Conservation (phyloP, 257 asterid genomes). For the Capsicum pubescens region DNA sequence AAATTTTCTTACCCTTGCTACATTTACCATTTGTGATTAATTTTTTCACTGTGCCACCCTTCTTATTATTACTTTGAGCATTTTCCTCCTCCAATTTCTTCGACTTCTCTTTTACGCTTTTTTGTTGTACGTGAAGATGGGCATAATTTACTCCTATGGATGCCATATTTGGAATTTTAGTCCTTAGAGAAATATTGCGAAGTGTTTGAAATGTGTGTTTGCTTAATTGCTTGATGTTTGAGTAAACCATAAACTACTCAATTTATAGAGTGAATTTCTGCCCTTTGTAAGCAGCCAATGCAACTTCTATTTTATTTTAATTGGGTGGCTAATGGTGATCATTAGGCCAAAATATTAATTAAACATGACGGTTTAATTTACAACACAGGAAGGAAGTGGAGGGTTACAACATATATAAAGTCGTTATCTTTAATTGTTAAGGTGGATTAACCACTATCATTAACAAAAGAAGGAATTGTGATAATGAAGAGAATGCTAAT, state of each 20-base stretch:
- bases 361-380: background rate
- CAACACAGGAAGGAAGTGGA: background rate
- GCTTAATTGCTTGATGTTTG: constrained; percentile 17
- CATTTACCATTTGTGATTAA: background rate
- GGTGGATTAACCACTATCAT: constrained; percentile 10
- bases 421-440: background rate
- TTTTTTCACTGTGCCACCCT: background rate
- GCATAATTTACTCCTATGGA: constrained; percentile 60
- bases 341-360: background rate
- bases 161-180: constrained; percentile 38
- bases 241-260: background rate
- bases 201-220: background rate
- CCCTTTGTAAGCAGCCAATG: constrained; percentile 17
- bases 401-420: background rate
- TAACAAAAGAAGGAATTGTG: background rate
- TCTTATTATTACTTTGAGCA: constrained; percentile 18
- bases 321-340: background rate
- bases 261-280: constrained; percentile 42
- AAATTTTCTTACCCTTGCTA: constrained; percentile 8
- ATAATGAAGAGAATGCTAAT: background rate
- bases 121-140: constrained; percentile 50
- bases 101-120: constrained; percentile 43
- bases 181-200: background rate
- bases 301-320: background rate
- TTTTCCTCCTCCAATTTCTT: constrained; percentile 45